phyloP scores from a whole-genome alignment of 129 eudicot genomes.

The Flaveria bidentis region DNA sequence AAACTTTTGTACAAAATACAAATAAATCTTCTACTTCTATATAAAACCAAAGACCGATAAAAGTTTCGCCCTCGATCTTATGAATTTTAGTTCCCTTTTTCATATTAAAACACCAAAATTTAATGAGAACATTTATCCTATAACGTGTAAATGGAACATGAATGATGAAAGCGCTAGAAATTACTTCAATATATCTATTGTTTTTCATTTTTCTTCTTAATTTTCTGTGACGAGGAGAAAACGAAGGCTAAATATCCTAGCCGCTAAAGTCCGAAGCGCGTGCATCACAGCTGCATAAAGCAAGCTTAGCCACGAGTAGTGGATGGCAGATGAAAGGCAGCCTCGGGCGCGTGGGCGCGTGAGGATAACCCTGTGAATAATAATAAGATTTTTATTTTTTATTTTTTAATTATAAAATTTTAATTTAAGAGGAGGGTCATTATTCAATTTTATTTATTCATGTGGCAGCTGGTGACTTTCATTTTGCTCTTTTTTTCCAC shows the following conservation, averaged over 20 bases:
- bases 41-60: too few relatives aligned
- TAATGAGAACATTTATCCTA: not conserved
- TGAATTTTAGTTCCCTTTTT: not conserved
- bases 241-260: constrained; percentile 44
- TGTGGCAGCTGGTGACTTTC: constrained; percentile 30
- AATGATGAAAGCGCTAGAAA: not conserved
- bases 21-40: too few relatives aligned
- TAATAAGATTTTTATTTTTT: not conserved
- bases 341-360: constrained; percentile 26
- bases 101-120: too few relatives aligned
- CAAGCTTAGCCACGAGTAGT: constrained; percentile 31
- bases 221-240: constrained; percentile 30
- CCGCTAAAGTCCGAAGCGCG: constrained; percentile 38
- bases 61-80: too few relatives aligned
- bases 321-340: constrained; percentile 33
- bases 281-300: not conserved
- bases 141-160: not conserved
- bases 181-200: not conserved
- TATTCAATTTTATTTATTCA: too few relatives aligned
- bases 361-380: constrained; percentile 36
- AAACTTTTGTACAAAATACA: too few relatives aligned
- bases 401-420: not conserved
- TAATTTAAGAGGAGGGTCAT: constrained; percentile 27
- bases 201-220: not conserved
- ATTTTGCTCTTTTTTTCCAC: constrained; percentile 61